Conservation (phyloP, 148 eudicot genomes). For the Rhododendron williamsianum region DNA sequence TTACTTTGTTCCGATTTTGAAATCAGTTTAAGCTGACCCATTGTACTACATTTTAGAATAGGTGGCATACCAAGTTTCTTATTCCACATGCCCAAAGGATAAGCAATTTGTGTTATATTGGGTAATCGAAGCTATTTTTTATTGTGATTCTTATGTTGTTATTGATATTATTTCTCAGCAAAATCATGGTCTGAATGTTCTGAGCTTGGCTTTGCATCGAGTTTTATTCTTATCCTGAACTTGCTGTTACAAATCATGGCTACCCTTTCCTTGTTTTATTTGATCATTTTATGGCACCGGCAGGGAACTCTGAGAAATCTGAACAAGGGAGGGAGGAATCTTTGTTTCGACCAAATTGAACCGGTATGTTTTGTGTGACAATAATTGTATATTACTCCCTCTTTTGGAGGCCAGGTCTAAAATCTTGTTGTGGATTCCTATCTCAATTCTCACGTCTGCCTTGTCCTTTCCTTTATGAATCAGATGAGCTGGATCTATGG, state of each 20-base stretch:
- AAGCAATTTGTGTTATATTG: background rate
- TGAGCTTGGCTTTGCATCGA: background rate
- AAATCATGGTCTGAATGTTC: background rate
- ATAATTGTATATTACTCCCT: background rate
- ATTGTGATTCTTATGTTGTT: background rate
- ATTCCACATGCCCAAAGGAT: background rate
- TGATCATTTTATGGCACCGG: conserved; percentile 6
- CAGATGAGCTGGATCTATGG: background rate
- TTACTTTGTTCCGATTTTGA: background rate
- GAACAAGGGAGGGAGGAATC: conserved; percentile 32
- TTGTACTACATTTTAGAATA: background rate
- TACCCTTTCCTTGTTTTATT: background rate
- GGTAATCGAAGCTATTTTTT: background rate
- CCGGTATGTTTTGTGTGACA: conserved; percentile 24
- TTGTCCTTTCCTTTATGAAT: background rate
- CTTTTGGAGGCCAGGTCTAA: background rate
- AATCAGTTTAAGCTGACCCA: background rate
- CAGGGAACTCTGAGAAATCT: conserved; percentile 47
- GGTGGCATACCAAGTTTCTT: background rate
- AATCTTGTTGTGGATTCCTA: background rate
- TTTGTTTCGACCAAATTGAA: conserved; percentile 24
- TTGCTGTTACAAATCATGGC: background rate
- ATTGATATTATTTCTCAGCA: background rate
- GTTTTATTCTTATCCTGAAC: background rate
- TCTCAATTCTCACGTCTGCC: background rate